These are phyloP conservation scores for Trichoderma arundinaceum DNA, from an alignment of 2,329 filamentous ascomycete species.

Conservation along the genomic window DNA sequence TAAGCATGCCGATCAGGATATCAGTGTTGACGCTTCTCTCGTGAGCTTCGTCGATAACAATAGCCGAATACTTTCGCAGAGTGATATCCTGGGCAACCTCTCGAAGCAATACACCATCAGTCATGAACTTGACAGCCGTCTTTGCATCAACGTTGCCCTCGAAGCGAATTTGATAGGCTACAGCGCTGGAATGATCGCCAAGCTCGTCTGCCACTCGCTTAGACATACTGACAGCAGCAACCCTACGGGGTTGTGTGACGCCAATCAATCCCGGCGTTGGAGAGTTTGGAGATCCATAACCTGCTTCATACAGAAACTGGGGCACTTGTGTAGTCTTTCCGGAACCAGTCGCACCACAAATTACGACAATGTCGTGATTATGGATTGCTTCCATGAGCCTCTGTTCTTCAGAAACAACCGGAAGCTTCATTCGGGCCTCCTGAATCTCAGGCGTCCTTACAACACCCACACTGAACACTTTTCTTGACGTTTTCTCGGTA, in stretches of 20 bases:
- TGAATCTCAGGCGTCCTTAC: constrained; percentile 75
- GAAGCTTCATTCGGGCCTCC: constrained; percentile 76
- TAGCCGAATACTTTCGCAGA: constrained; percentile 86
- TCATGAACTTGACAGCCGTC: constrained; percentile 98
- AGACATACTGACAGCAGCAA: constrained; percentile 96
- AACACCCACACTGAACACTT: constrained; percentile 77
- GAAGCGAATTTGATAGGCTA: constrained; percentile 95
- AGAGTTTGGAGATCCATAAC: constrained; percentile 79
- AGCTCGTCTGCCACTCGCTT: constrained; percentile 88
- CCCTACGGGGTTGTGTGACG: constrained; percentile 90
- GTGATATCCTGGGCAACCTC: constrained; percentile 91
- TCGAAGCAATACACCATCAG: constrained; percentile 90
- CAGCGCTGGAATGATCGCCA: constrained; percentile 74
- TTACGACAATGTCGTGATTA: constrained; percentile 85
- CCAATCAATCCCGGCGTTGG: constrained; percentile 91
- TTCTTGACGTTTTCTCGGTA: constrained; percentile 65
- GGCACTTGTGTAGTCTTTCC: constrained; percentile 98
- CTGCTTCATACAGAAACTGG: constrained; percentile 93
- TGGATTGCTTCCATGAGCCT: constrained; percentile 98
- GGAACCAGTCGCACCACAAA: constrained; percentile 94
- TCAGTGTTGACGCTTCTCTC: constrained; percentile 98
- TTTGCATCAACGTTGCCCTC: constrained; percentile 80
- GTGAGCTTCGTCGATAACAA: constrained; percentile 96
- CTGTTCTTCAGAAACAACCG: constrained; percentile 93
- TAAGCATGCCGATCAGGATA: constrained; percentile 96